Base-by-base conservation (phyloP, 768 basidiomycete species). In the Phanerochaete sordida region DNA sequence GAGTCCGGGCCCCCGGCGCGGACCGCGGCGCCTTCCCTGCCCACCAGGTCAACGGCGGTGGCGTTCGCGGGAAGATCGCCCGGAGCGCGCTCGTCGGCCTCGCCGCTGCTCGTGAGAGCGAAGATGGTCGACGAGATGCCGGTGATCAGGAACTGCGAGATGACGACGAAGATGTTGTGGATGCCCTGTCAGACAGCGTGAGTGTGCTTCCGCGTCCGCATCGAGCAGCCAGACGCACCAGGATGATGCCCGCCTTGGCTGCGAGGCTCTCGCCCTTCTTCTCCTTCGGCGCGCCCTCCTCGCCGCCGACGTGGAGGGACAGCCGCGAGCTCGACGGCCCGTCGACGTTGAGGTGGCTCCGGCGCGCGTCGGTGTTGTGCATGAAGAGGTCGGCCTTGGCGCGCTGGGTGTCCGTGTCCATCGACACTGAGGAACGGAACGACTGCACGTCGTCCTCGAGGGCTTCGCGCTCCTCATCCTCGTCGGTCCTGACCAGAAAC, bases 121-220 rank as follows among this genome's bases (percentile, higher is more conserved):
- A 98, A 97, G 48, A 98, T 81, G 62, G 95, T 76, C 11, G 94
- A 85, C 0, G 93, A 86, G 4, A 98, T 72, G 24, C 87, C 93
- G 0, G 92, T 95, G 31, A 95, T 89, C 43, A 98, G 79, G 74
- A 98, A 95, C 68, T 98, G 96, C 0, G 96, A 96, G 7, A 97
- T 76, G 60, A 98, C 96, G 62, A 98, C 78, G 73, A 91, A 96
- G 60, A 97, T 83, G 68, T 97, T 98, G 73, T 98, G 95, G 55
- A 98, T 96, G 43, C 96, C 95, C 92, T 94, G 61, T 13, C 9
- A 39, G 4, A 16, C n/a, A 13, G 45, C 15, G 30, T 61, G 33
- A 63, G 37, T 39, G n/a, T n/a, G n/a, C n/a, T n/a, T n/a, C n/a
- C n/a, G n/a, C n/a, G n/a, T n/a, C n/a, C n/a, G n/a, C n/a, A n/a